Base-by-base conservation (phyloP, 371 early-diverging fungal species). In the Mucor mucedo region DNA sequence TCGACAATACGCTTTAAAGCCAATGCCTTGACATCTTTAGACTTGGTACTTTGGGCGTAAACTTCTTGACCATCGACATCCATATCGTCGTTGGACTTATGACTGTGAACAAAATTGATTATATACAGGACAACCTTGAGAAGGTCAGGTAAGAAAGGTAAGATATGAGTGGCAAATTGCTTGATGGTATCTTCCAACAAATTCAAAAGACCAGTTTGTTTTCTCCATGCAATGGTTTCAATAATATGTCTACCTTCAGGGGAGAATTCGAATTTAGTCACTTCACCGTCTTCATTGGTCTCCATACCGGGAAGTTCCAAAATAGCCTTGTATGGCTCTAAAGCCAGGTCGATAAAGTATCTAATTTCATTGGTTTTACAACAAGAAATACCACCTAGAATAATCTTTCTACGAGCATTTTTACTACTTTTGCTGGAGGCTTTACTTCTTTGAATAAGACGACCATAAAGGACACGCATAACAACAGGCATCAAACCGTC, bases 391-490 rank as follows among this genome's bases (percentile, higher is more conserved):
- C 91, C 92, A 5, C 87, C 76, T 54, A 97, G 76, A 52, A 97
- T 90, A 9, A 95, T 92, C 45, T 79, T 80, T 52, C 95, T 84
- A 8, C 96, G 87, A 0, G 89, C 82, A 14, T 63, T 65, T 41
- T 75, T 75, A 9, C 48, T 76, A 28, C 35, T 66, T 68, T 90
- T 84, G 39, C 85, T 89, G 11, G 87, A 80, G 52, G 87, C 83
- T 58, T 87, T 84, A 32, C 87, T 83, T 27, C 91, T 91, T 45
- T 86, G 86, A 50, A 93, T 84, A 62, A 95, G 77, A 68, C 95
- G 93, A 27, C 99, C 99, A 69, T 91, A 95, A 8, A 98, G 82
- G 30, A 98, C 70, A 28, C 96, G 90, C 64, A 91, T 79, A 2
- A 97, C 66, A 33, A 94, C 79, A 13, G 88, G 88, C 83, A 93